These are phyloP conservation scores for Colletotrichum somersetense DNA, from an alignment of 2,329 filamentous ascomycete genomes.

Conservation along the genomic window DNA sequence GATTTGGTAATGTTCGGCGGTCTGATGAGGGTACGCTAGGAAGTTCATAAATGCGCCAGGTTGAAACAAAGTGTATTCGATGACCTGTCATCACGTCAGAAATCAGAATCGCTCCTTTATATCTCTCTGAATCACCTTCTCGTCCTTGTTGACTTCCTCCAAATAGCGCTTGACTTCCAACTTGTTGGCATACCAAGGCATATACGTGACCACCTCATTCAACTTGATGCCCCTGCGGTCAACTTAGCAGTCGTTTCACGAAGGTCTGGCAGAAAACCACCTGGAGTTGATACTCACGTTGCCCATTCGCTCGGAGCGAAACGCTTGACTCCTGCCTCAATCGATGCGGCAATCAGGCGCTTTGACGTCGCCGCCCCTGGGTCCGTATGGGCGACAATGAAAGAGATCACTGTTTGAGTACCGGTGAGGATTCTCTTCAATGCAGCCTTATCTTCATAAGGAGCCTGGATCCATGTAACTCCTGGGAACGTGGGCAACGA, in stretches of 20 bases:
- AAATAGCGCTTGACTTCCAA: slow-evolving; percentile 55
- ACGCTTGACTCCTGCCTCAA: slow-evolving; percentile 69
- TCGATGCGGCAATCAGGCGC: slow-evolving; percentile 69
- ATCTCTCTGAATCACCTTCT: slow-evolving; percentile 47
- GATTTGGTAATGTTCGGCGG: slow-evolving; percentile 52
- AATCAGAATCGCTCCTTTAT: not conserved
- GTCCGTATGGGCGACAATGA: slow-evolving; percentile 55
- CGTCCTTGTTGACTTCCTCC: slow-evolving; percentile 55
- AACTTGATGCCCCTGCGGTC: not conserved
- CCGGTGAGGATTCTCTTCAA: slow-evolving; percentile 57
- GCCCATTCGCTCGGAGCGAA: slow-evolving; percentile 73
- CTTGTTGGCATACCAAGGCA: slow-evolving; percentile 56
- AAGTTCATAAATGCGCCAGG: slow-evolving; percentile 63
- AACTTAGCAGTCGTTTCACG: not conserved
- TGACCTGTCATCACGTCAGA: slow-evolving; percentile 47
- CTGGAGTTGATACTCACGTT: slow-evolving; percentile 48
- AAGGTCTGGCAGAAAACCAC: fast-evolving
- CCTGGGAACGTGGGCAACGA: slow-evolving; percentile 43
- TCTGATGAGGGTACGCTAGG: slow-evolving; percentile 58
- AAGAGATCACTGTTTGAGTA: slow-evolving; percentile 66
- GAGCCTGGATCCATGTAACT: slow-evolving; percentile 56
- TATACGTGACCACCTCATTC: not conserved
- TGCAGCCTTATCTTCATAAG: slow-evolving; percentile 57
- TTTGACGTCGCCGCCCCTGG: slow-evolving; percentile 59
- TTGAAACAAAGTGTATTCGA: slow-evolving; percentile 65